Conservation (phyloP, 2,329 filamentous ascomycete genomes). For the Fusarium dimerum region DNA sequence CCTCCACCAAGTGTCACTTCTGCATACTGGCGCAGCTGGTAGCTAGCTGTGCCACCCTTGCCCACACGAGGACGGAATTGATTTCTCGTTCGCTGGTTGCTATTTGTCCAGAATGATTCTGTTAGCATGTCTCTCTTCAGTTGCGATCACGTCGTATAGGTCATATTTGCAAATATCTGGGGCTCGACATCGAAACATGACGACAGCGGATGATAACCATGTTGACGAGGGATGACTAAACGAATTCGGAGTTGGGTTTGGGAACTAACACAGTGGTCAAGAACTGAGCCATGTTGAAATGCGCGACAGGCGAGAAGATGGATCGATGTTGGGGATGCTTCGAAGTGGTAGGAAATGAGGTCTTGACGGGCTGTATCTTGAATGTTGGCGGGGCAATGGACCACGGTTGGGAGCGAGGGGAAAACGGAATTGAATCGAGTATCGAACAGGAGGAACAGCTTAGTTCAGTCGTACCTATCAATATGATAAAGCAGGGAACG, state of each 20-base stretch:
- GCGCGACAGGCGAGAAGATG: slow-evolving; percentile 3
- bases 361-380: slow-evolving; percentile 38
- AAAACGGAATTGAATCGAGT: slow-evolving; percentile 17
- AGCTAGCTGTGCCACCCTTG: slow-evolving; percentile 83
- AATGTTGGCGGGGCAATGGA: slow-evolving; percentile 43
- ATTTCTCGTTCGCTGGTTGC: slow-evolving; percentile 83
- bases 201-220: slow-evolving; percentile 15
- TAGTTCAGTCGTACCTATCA: slow-evolving; percentile 2
- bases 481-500: no score
- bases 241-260: neutral
- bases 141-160: slow-evolving; percentile 17
- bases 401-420: slow-evolving; percentile 13
- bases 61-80: slow-evolving; percentile 89
- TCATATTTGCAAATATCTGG: slow-evolving; percentile 34
- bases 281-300: slow-evolving; percentile 41
- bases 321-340: slow-evolving; percentile 7
- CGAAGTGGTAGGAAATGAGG: slow-evolving; percentile 1
- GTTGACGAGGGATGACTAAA: neutral
- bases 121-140: slow-evolving; percentile 34
- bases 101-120: slow-evolving; percentile 39
- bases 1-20: slow-evolving; percentile 95
- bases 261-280: slow-evolving; percentile 45
- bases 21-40: slow-evolving; percentile 96
- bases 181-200: slow-evolving; percentile 36
- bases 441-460: slow-evolving; percentile 5